Conservation (phyloP, 1,284 basidiomycete genomes). For the Coriolopsis trogii region DNA sequence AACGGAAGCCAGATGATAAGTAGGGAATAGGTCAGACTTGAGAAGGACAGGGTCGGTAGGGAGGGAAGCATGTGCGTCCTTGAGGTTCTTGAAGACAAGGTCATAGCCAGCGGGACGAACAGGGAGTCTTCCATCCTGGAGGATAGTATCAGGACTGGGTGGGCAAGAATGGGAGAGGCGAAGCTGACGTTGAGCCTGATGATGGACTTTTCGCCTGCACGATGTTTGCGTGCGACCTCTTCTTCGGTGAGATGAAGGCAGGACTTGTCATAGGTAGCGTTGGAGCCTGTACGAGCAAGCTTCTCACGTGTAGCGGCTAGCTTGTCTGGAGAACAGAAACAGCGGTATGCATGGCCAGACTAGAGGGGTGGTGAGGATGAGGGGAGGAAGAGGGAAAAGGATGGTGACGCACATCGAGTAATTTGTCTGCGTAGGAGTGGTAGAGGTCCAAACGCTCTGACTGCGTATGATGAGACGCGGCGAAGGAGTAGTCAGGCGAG, state of each 20-base stretch:
- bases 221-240: constrained; percentile 76
- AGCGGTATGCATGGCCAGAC: constrained; percentile 91
- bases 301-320: constrained; percentile 69
- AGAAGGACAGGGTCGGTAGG: constrained; percentile 92
- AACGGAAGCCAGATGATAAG: constrained; percentile 95
- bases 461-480: constrained; percentile 41
- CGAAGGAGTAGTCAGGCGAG: not conserved
- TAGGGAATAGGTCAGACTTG: constrained; percentile 93
- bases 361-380: constrained; percentile 34
- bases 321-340: constrained; percentile 84
- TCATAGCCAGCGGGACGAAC: constrained; percentile 54
- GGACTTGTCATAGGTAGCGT: constrained; percentile 81
- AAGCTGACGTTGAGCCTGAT: constrained; percentile 85
- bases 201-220: constrained; percentile 77
- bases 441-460: constrained; percentile 91
- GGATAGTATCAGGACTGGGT: not conserved
- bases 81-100: constrained; percentile 76
- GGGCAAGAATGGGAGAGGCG: constrained; percentile 1
- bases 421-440: constrained; percentile 67
- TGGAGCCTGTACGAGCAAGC: constrained; percentile 71
- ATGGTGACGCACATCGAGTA: constrained; percentile 65
- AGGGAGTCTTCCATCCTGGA: constrained; percentile 58
- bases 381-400: not conserved
- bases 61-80: constrained; percentile 74
- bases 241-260: constrained; percentile 87